Percentiles rank a stretch among this genome's conserved stretches.
These are phyloP conservation scores for Pythium pectinolyticum DNA, from an alignment of 352 stramenopile genomes.

Conservation along the genomic window DNA sequence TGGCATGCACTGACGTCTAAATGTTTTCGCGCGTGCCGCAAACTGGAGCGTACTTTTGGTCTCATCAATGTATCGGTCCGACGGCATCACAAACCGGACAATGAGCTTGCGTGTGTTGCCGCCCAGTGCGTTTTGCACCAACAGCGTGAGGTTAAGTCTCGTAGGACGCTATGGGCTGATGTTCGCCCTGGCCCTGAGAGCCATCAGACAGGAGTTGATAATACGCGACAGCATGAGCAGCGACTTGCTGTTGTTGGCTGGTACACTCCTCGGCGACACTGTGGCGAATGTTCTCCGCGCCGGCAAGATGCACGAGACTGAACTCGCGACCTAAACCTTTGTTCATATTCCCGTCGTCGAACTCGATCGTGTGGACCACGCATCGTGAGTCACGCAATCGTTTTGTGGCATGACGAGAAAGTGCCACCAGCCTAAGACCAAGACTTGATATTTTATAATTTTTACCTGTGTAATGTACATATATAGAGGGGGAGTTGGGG, in stretches of 20 bases:
- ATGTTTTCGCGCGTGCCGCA: constrained; percentile 91
- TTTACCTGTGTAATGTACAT: too few species aligned
- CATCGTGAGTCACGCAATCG: too few species aligned
- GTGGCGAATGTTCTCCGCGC: constrained; percentile 95
- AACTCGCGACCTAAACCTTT: constrained; percentile 95
- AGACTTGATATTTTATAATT: too few species aligned
- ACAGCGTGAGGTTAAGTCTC: constrained; percentile 91
- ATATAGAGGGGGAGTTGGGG: too few species aligned
- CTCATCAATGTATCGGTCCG: constrained; percentile 75
- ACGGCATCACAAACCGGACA: constrained; percentile 79
- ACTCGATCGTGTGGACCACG: too few species aligned
- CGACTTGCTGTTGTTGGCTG: constrained; percentile 97
- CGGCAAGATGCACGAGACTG: constrained; percentile 97
- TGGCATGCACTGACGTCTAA: constrained; percentile 77
- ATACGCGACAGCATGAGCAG: constrained; percentile 94
- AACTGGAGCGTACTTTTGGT: constrained; percentile 93
- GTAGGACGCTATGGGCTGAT: constrained; percentile 56
- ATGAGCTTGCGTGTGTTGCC: constrained; percentile 92
- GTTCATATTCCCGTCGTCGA: too few species aligned
- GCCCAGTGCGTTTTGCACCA: constrained; percentile 90
- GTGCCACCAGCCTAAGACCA: too few species aligned
- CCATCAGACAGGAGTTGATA: too few species aligned
- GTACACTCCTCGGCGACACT: constrained; percentile 93
- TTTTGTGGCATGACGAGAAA: too few species aligned
- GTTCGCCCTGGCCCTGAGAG: constrained; percentile 41